phyloP scores from a whole-genome alignment of 331 rosid species.

The Phaseolus coccineus region DNA sequence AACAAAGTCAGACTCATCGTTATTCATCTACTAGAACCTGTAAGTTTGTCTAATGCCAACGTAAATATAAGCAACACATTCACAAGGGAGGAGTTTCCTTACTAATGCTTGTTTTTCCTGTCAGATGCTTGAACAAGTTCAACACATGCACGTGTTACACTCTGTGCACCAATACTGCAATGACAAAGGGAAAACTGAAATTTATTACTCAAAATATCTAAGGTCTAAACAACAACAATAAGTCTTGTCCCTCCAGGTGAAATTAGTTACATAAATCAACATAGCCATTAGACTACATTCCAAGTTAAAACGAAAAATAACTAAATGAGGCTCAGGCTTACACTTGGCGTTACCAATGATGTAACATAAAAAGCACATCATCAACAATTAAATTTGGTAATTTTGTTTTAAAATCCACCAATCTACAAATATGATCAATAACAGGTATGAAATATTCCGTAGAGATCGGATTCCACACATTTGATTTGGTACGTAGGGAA shows the following conservation, averaged over 20 bases:
- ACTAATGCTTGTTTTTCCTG: conserved; percentile 35
- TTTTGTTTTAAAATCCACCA: neutral
- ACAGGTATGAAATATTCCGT: neutral
- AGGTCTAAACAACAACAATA: neutral
- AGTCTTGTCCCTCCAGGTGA: neutral
- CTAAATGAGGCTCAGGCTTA: neutral
- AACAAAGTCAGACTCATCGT: neutral
- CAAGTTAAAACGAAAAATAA: neutral
- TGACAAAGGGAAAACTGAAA: conserved; percentile 15
- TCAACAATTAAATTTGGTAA: neutral
- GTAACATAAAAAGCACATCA: conserved; percentile 6
- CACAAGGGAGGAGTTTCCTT: conserved; percentile 32
- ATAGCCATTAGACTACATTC: neutral
- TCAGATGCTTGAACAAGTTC: conserved; percentile 37
- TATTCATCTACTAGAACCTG: neutral
- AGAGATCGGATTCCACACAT: neutral
- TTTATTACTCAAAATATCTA: neutral
- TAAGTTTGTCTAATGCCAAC: neutral
- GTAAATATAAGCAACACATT: neutral
- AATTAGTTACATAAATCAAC: neutral
- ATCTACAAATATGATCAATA: neutral
- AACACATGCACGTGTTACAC: conserved; percentile 36
- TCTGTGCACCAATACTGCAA: conserved; percentile 46
- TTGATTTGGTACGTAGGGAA: neutral
- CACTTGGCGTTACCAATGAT: neutral